phyloP scores from a whole-genome alignment of 192 early-diverging fungal genomes.

The Lobosporangium transversale region DNA sequence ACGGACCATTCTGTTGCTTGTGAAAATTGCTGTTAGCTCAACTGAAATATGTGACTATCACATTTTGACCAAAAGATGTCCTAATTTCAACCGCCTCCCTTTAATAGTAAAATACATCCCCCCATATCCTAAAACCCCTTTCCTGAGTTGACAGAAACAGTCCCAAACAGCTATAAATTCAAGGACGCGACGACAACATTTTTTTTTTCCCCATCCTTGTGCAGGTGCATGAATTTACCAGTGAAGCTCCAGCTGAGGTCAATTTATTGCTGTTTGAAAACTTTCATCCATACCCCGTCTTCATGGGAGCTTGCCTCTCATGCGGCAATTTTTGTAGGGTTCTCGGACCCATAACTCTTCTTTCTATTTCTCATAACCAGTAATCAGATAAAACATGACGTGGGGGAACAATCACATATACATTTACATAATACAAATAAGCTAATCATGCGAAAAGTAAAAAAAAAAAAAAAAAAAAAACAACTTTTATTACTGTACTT shows the following conservation, averaged over 20 bases:
- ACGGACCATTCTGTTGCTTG: too few relatives aligned
- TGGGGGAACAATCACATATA: neutral
- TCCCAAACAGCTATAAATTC: neutral
- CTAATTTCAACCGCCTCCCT: too few relatives aligned
- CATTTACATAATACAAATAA: neutral
- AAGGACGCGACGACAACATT: neutral
- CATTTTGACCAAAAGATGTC: too few relatives aligned
- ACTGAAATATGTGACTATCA: too few relatives aligned
- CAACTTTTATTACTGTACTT: too few relatives aligned
- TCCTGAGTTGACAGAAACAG: neutral
- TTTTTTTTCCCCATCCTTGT: slow-evolving; percentile 48
- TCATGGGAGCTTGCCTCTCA: slow-evolving; percentile 15
- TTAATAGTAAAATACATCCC: too few relatives aligned
- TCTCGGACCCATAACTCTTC: slow-evolving; percentile 12
- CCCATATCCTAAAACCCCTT: too few relatives aligned
- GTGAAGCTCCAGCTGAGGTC: slow-evolving; percentile 53
- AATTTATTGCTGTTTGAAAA: slow-evolving; percentile 55
- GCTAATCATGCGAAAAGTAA: too few relatives aligned
- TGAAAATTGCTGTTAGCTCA: too few relatives aligned
- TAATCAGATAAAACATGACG: neutral
- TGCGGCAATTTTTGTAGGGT: slow-evolving; percentile 52
- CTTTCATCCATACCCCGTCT: slow-evolving; percentile 51
- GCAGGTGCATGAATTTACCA: slow-evolving; percentile 54
- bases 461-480: too few relatives aligned
- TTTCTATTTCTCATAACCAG: neutral